Percentiles rank a stretch among this genome's conserved stretches.
Evolutionary conservation across 2,329 filamentous ascomycete species (phyloP).

Genomic region (Microcera coccophila): DNA sequence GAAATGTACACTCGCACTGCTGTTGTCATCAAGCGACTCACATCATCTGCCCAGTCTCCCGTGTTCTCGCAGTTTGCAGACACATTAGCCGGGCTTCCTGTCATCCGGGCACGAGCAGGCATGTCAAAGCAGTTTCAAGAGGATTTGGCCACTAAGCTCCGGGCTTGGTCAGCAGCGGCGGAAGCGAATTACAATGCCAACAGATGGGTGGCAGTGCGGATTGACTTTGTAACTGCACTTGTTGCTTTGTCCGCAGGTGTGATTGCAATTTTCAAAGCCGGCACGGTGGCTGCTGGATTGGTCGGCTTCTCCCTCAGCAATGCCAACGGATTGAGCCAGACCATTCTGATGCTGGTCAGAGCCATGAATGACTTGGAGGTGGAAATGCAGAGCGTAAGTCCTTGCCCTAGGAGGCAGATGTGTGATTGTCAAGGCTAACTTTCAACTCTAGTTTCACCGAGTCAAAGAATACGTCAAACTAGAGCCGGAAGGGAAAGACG

Average conservation of each 20-base stretch:
- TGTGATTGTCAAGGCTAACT: neutral
- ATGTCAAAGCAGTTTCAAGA: conserved; percentile 47
- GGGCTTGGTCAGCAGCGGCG: conserved; percentile 42
- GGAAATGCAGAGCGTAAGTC: conserved; percentile 52
- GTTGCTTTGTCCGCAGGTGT: conserved; percentile 49
- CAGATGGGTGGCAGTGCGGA: conserved; percentile 53
- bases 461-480: conserved; percentile 48
- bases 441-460: conserved; percentile 36
- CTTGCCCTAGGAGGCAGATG: neutral
- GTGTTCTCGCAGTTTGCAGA: conserved; percentile 56
- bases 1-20: conserved; percentile 51
- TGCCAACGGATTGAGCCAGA: conserved; percentile 50
- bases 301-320: conserved; percentile 56
- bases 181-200: conserved; percentile 55
- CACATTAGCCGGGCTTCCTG: conserved; percentile 46
- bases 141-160: conserved; percentile 48
- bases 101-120: conserved; percentile 49
- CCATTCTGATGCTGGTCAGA: conserved; percentile 50
- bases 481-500: conserved; percentile 43
- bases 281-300: conserved; percentile 46
- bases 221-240: conserved; percentile 52
- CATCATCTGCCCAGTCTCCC: conserved; percentile 48
- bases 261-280: conserved; percentile 48
- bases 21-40: conserved; percentile 43
- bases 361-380: conserved; percentile 55